Base-by-base conservation (phyloP, 768 basidiomycete genomes). In the Holtermanniella nyarrowii region DNA sequence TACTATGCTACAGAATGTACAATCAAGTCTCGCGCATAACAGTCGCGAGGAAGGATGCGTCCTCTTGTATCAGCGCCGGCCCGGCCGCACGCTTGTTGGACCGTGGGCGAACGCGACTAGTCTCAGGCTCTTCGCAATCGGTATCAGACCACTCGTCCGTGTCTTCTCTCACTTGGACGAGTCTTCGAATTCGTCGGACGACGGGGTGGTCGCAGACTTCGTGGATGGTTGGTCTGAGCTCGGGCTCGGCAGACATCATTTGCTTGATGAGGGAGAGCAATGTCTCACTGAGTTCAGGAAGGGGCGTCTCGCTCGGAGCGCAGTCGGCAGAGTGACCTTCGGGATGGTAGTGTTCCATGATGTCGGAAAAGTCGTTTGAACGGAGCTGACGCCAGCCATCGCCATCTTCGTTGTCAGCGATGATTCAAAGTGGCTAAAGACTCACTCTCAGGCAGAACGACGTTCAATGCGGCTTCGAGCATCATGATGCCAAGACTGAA, bases 331-430 rank as follows among this genome's bases (percentile, higher is more conserved):
- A 42, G 2, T 20, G 20, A 18, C 22, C 24, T 1, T 52, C 26
- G 16, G 37, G 21, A 25, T 27, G 18, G 49, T 64, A 64, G 50
- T 67, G 65, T 42, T 67, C 65, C 18, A 10, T 26, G 3, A 64
- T 31, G 25, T 67, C 88, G 49, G 82, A 80, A 66, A 95, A 90
- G 74, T 97, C 86, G 67, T 95, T 86, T 55, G 80, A 80, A 45
- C 95, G 85, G 40, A 97, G 78, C 63, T 85, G 82, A 64, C 93
- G 88, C 95, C 95, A 99, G 1, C 84, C 80, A 48, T 88, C 85
- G 24, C 93, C 93, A 48, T 77, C 89, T 90, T 42, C 2, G 46
- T 21, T 21, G 21, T 48, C 46, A 48, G 46, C 37, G 4, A 27
- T 21, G 43, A 12, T 39, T 26, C 20, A 54, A 27, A 54, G 48